Percentiles rank a stretch among this genome's conserved stretches.
phyloP scores from a whole-genome alignment of 148 eudicot species.

The Limonium bicolor region DNA sequence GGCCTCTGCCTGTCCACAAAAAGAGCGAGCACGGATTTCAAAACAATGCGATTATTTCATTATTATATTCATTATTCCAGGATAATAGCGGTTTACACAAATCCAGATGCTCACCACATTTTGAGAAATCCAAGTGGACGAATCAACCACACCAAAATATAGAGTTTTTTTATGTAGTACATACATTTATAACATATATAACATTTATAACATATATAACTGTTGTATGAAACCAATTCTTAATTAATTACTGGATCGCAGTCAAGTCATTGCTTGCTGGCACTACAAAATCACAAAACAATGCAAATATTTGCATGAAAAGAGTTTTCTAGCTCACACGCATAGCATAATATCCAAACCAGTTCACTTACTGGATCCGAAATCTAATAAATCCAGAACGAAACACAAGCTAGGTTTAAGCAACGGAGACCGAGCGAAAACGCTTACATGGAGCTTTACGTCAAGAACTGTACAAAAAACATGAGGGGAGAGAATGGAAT shows the following conservation, averaged over 20 bases:
- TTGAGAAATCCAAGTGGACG: conserved; percentile 6
- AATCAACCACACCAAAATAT: conserved; percentile 9
- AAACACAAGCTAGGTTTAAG: not conserved
- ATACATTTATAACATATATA: not conserved
- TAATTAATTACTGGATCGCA: too few species aligned
- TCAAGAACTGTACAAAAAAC: conserved; percentile 90
- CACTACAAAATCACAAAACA: not conserved
- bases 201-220: not conserved
- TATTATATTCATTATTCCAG: conserved; percentile 10
- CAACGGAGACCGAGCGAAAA: not conserved
- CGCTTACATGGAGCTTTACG: conserved; percentile 81
- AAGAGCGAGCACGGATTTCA: conserved; percentile 17
- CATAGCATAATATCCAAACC: not conserved
- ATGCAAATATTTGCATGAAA: conserved; percentile 1
- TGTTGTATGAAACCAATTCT: too few species aligned
- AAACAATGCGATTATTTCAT: conserved; percentile 5
- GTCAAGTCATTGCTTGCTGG: too few species aligned
- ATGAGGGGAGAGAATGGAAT: conserved; percentile 46
- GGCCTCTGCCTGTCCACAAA: conserved; percentile 54
- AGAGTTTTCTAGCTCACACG: not conserved
- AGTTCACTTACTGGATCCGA: not conserved
- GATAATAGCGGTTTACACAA: not conserved
- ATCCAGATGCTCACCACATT: conserved; percentile 1
- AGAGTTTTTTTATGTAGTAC: too few species aligned
- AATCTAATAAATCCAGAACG: not conserved